Conservation (phyloP, 2,329 filamentous ascomycete species). For the Fusarium miscanthi region DNA sequence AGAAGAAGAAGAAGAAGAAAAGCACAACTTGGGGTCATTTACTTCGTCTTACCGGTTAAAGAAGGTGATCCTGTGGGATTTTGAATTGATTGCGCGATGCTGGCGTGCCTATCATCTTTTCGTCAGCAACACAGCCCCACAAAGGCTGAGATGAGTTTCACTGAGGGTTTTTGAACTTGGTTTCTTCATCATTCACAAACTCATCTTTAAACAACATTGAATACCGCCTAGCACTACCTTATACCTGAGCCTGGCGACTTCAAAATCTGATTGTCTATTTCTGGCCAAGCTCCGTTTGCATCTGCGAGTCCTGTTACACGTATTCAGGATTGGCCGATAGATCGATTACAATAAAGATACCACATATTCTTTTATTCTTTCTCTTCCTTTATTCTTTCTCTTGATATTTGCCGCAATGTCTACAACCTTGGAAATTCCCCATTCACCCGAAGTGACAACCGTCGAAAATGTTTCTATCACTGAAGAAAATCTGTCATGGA, state of each 20-base stretch:
- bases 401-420: slow-evolving; percentile 16
- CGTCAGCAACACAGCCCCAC: slow-evolving; percentile 38
- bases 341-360: slow-evolving; percentile 28
- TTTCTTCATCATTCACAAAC: slow-evolving; percentile 11
- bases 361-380: not conserved
- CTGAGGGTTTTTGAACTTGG: slow-evolving; percentile 21
- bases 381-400: not conserved
- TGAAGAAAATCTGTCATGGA: slow-evolving; percentile 47
- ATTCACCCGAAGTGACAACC: not conserved
- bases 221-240: not conserved
- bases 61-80: slow-evolving; percentile 11
- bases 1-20: not conserved
- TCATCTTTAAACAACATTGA: not conserved
- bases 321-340: slow-evolving; percentile 30
- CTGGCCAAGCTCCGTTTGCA: not conserved
- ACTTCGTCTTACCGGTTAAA: slow-evolving; percentile 8
- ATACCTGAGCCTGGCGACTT: not conserved
- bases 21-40: not conserved
- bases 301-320: not conserved
- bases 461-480: slow-evolving; percentile 39
- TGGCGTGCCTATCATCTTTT: slow-evolving; percentile 18
- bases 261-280: not conserved
- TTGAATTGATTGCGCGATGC: slow-evolving; percentile 14
- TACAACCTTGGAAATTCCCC: not conserved
- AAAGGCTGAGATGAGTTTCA: slow-evolving; percentile 21